Conservation (phyloP, 495 filamentous ascomycete genomes). For the Pseudoneurospora amorphoporcata region DNA sequence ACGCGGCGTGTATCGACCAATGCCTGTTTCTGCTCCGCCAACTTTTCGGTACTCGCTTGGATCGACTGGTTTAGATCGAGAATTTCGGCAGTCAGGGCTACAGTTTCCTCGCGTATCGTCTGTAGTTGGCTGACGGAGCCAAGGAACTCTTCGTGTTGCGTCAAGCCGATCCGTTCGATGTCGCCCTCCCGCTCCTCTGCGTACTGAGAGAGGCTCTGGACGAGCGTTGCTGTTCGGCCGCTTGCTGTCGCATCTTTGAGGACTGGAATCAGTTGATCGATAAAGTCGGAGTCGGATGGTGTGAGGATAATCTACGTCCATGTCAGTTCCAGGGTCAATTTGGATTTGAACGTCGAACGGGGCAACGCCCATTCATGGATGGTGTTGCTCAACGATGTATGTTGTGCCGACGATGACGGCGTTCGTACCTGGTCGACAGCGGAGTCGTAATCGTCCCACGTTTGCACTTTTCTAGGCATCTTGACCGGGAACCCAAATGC, state of each 20-base stretch:
- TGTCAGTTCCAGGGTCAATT: not conserved
- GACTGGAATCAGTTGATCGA: constrained; percentile 87
- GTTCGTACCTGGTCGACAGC: constrained; percentile 40
- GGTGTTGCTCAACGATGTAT: not conserved
- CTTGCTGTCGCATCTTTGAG: constrained; percentile 79
- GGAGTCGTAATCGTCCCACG: constrained; percentile 44
- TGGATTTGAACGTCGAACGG: not conserved
- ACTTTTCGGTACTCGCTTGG: constrained; percentile 85
- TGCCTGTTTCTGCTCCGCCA: constrained; percentile 89
- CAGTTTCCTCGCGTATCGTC: constrained; percentile 78
- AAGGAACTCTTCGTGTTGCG: constrained; percentile 94
- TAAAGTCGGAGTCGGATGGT: constrained; percentile 82
- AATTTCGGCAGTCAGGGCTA: constrained; percentile 81
- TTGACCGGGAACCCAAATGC: constrained; percentile 1
- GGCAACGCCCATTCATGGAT: not conserved
- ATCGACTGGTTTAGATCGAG: constrained; percentile 87
- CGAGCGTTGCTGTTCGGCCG: constrained; percentile 61
- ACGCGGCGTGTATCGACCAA: constrained; percentile 84
- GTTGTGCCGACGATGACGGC: not conserved
- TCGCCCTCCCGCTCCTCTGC: constrained; percentile 78
- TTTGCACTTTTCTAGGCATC: constrained; percentile 39
- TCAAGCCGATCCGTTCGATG: constrained; percentile 90
- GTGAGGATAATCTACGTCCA: constrained; percentile 72
- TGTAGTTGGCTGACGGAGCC: constrained; percentile 86
- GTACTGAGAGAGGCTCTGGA: constrained; percentile 69